These are phyloP conservation scores for Cladophialophora psammophila DNA, from an alignment of 2,329 filamentous ascomycete genomes.

Conservation along the genomic window DNA sequence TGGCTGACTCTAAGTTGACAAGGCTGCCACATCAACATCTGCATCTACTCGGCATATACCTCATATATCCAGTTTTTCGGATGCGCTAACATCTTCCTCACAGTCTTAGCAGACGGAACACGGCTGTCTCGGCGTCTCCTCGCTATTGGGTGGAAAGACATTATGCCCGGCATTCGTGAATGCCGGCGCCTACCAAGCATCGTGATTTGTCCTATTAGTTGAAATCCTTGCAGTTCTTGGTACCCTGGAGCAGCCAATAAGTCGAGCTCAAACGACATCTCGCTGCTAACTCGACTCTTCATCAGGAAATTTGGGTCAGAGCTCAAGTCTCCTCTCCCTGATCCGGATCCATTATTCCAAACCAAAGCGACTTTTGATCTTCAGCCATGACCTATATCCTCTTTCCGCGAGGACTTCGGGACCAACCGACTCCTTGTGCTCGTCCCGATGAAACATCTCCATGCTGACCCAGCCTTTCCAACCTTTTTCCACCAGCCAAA, in stretches of 20 bases:
- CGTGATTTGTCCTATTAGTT: neutral
- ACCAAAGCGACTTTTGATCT: constrained; percentile 10
- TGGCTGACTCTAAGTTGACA: neutral
- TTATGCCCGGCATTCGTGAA: neutral
- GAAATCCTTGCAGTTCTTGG: neutral
- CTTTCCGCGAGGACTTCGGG: constrained; percentile 12
- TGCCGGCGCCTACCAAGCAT: neutral
- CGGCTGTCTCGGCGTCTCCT: neutral
- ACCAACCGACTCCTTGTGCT: constrained; percentile 35
- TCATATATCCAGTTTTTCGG: neutral
- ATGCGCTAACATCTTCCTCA: neutral
- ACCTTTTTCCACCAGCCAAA: constrained; percentile 44
- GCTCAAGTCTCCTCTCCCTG: neutral
- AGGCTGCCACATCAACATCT: neutral
- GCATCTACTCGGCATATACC: neutral
- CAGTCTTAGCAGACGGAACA: neutral
- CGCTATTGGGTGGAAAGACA: neutral
- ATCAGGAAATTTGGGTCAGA: neutral
- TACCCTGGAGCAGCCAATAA: neutral
- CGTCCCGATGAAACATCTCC: constrained; percentile 46
- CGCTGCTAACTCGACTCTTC: neutral
- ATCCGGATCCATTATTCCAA: neutral
- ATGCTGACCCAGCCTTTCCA: constrained; percentile 47
- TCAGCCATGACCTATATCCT: constrained; percentile 16
- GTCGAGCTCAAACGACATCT: neutral